These are phyloP conservation scores for Colletotrichum sp. DNA, from an alignment of 2,329 filamentous ascomycete species.

Conservation along the genomic window DNA sequence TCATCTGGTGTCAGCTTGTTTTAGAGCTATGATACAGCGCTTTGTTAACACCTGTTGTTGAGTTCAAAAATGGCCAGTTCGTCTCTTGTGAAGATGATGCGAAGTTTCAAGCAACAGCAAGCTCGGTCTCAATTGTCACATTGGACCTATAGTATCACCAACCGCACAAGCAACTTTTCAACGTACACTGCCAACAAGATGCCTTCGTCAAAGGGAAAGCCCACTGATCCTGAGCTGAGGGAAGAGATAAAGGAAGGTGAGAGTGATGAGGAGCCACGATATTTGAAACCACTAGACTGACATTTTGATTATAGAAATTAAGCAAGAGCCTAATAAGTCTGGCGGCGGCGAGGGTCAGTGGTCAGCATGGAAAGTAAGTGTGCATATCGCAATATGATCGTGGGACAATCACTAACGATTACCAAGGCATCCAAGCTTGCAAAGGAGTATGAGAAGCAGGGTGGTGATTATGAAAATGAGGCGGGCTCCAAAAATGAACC, in stretches of 20 bases:
- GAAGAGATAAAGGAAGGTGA: conserved; percentile 43
- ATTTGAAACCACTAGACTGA: accelerated
- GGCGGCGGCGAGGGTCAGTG: conserved; percentile 40
- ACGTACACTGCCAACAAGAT: conserved; percentile 26
- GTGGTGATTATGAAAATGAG: conserved; percentile 45
- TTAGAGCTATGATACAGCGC: neutral
- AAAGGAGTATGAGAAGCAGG: conserved; percentile 47
- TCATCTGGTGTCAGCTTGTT: neutral
- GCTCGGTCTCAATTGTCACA: neutral
- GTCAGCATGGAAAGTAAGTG: conserved; percentile 23
- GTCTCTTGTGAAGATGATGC: accelerated
- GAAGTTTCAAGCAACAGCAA: neutral
- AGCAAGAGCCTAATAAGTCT: conserved; percentile 44
- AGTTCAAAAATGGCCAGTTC: neutral
- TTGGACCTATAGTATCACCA: neutral
- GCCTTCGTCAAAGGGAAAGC: conserved; percentile 45
- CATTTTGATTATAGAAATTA: conserved; percentile 35
- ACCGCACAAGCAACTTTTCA: neutral
- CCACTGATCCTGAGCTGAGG: conserved; percentile 43
- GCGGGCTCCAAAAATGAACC: conserved; percentile 43
- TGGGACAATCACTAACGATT: accelerated
- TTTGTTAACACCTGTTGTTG: neutral
- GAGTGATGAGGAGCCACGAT: neutral
- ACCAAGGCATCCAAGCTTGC: conserved; percentile 38
- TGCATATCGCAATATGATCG: accelerated